Evolutionary conservation across 1,139 yeast species (phyloP), one percentile per base, ranked within the genome.

Genomic region (Diutina rugosa): DNA sequence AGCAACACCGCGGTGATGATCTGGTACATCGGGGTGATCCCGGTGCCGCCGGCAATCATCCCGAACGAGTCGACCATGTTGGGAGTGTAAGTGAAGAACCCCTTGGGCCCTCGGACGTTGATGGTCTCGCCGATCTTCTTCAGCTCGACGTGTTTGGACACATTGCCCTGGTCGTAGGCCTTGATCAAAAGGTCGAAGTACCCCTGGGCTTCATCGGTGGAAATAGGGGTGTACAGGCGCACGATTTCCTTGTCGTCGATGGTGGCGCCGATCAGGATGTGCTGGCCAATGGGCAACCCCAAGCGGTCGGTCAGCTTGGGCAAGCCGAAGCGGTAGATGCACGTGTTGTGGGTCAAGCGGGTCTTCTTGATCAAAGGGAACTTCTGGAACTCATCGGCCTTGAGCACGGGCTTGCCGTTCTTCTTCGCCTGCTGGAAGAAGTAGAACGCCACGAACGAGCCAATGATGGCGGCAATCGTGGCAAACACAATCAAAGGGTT

Each of bases 281-380:
- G 97, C 73, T 93, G 98, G 57, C 99, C 99, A 67, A 90, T 87
- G 57, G 98, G 98, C 63, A 93, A 79, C 7, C 97, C 97, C 60
- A 93, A 79, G 56, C 83, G 76, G 68, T 88, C 95, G 55, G 82
- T 77, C 47, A 85, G 77, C 60, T 79, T 78, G 56, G 97, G 96
- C 64, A 93, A 80, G 3, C 88, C 91, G 67, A 93, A 90, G 66
- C 95, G 80, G 71, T 88, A 91, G 58, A 90, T 73, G 57, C 95
- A 90, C 14, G 96, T 79, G 70, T 91, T 90, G 69, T 88, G 95
- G 47, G 90, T 80, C 26, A 93, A 76, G 54, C 84, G 79, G 16
- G 87, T 85, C 74, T 89, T 91, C 68, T 85, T 84, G 63, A 88
- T 81, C 67, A 93, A 77, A 58, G 95, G 95, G 77, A 90, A 91